These are phyloP conservation scores for Epichloe baconii DNA, from an alignment of 2,329 filamentous ascomycete genomes.

Conservation along the genomic window DNA sequence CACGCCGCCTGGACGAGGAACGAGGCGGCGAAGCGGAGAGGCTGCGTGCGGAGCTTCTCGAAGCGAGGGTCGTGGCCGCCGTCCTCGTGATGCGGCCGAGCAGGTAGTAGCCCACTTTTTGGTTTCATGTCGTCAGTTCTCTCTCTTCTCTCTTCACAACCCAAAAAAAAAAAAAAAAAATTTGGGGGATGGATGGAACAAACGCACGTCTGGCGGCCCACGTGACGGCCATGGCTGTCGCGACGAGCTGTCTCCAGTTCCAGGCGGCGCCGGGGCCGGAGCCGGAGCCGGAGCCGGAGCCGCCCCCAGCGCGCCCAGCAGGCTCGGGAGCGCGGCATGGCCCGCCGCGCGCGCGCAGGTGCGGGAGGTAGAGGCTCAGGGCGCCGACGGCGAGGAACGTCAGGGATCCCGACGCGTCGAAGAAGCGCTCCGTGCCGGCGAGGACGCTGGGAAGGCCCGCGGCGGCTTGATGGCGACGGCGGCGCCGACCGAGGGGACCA, in stretches of 20 bases:
- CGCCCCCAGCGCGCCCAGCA: constrained; percentile 4
- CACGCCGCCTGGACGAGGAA: constrained; percentile 48
- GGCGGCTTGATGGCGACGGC: constrained; percentile 51
- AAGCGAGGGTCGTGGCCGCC: constrained; percentile 46
- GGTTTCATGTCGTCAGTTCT: constrained; percentile 13
- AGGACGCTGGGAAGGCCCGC: constrained; percentile 50
- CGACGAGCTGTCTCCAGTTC: constrained; percentile 45
- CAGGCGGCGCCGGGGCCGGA: constrained; percentile 12
- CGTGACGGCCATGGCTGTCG: constrained; percentile 28
- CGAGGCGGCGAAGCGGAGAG: constrained; percentile 22
- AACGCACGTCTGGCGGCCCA: constrained; percentile 48
- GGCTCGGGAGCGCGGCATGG: constrained; percentile 19
- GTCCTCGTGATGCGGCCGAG: constrained; percentile 46
- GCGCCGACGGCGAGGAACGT: constrained; percentile 54
- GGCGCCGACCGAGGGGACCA: constrained; percentile 47
- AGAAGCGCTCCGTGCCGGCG: constrained; percentile 50
- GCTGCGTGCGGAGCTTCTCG: constrained; percentile 25
- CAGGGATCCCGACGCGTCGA: constrained; percentile 52
- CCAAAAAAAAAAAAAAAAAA: no score
- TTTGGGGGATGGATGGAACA: not conserved
- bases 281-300: not conserved
- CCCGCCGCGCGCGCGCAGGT: constrained; percentile 39
- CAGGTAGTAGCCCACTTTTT: constrained; percentile 45
- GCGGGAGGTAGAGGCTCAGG: constrained; percentile 47
- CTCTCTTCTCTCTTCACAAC: no score